Evolutionary conservation across 768 basidiomycete genomes (phyloP).

Genomic region (Mycena pura): DNA sequence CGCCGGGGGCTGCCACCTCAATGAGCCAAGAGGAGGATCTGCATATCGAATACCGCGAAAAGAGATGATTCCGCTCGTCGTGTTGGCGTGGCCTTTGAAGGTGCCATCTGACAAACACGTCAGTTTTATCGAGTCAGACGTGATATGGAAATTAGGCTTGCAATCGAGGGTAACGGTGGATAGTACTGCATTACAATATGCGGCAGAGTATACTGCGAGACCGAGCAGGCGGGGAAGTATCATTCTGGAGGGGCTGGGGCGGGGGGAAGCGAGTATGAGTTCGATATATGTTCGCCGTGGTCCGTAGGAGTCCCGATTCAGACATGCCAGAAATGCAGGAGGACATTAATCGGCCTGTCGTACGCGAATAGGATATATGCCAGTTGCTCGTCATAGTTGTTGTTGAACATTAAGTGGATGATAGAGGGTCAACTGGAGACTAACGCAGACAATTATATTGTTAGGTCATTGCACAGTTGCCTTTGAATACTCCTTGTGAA

Average conservation of each 20-base stretch:
- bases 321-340: not conserved
- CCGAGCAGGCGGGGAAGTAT: not conserved
- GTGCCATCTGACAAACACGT: conserved; percentile 41
- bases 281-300: not conserved
- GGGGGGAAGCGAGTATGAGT: too few relatives aligned
- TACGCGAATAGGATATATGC: too few relatives aligned
- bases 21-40: conserved; percentile 47
- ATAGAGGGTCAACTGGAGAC: too few relatives aligned
- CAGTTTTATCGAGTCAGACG: not conserved
- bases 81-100: conserved; percentile 41
- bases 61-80: conserved; percentile 40
- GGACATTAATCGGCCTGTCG: too few relatives aligned
- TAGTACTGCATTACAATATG: not conserved
- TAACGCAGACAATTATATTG: too few relatives aligned
- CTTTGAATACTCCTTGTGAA: too few relatives aligned
- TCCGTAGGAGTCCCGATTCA: not conserved
- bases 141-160: conserved; percentile 4
- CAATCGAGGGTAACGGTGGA: conserved; percentile 34
- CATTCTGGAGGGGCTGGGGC: too few relatives aligned
- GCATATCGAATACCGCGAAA: conserved; percentile 51
- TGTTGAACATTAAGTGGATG: too few relatives aligned
- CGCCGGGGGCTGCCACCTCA: conserved; percentile 48
- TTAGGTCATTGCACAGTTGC: too few relatives aligned
- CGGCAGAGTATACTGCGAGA: not conserved
- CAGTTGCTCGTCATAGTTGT: too few relatives aligned